A percentile compares a stretch with the other conserved stretches of the same genome.
These are phyloP conservation scores for Pleurostoma richardsiae DNA, from an alignment of 2,329 filamentous ascomycete species.

Conservation along the genomic window DNA sequence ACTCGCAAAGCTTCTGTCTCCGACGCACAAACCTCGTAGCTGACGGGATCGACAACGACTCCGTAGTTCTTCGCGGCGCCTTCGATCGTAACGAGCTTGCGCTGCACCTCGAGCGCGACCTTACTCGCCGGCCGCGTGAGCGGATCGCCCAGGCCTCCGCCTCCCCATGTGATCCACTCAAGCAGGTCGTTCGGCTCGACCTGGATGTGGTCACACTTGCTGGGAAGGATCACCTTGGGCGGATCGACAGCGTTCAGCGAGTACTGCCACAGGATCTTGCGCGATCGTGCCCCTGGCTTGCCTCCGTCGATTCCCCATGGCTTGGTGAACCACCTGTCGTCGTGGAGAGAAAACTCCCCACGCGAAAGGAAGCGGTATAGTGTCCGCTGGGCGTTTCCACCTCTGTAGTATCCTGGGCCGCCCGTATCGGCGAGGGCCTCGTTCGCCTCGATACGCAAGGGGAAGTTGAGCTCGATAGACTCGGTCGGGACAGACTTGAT, in stretches of 20 bases:
- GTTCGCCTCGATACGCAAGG: slow-evolving; percentile 40
- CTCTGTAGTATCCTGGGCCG: slow-evolving; percentile 38
- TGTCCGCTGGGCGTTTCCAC: slow-evolving; percentile 42
- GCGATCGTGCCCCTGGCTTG: slow-evolving; percentile 33
- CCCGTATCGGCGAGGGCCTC: slow-evolving; percentile 41
- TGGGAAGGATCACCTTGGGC: slow-evolving; percentile 27
- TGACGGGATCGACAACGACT: slow-evolving; percentile 30
- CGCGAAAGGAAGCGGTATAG: slow-evolving; percentile 38
- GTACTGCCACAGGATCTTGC: slow-evolving; percentile 35
- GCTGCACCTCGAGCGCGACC: slow-evolving; percentile 39
- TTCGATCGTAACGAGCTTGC: slow-evolving; percentile 33
- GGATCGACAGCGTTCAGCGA: slow-evolving; percentile 25
- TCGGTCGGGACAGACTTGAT: slow-evolving; percentile 46
- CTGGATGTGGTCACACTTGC: slow-evolving; percentile 41
- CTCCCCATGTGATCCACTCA: slow-evolving; percentile 45
- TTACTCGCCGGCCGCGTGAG: slow-evolving; percentile 33
- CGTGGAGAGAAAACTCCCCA: slow-evolving; percentile 40
- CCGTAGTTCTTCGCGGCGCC: slow-evolving; percentile 38
- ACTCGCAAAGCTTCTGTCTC: slow-evolving; percentile 28
- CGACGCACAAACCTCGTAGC: slow-evolving; percentile 26
- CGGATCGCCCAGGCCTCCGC: slow-evolving; percentile 40
- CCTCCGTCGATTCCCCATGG: slow-evolving; percentile 43
- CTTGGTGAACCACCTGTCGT: slow-evolving; percentile 43
- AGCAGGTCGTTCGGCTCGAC: slow-evolving; percentile 40
- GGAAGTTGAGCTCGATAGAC: slow-evolving; percentile 41